Conservation (phyloP, 257 asterid species). For the Scutellaria barbata region DNA sequence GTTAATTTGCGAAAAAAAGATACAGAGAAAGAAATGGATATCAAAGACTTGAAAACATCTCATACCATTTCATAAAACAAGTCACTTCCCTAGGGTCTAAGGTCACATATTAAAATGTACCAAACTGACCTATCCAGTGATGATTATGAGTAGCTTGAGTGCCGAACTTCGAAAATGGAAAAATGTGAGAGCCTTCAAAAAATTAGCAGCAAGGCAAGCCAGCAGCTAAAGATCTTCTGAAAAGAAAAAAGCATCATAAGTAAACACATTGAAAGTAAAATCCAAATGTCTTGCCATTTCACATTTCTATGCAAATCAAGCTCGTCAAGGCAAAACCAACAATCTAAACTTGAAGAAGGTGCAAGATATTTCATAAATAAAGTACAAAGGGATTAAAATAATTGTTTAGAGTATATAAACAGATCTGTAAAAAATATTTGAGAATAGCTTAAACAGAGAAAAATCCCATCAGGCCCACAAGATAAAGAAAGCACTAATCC, state of each 20-base stretch:
- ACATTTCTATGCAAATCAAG: constrained; percentile 34
- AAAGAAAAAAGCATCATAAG: constrained; percentile 22
- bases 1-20: background rate
- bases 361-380: constrained; percentile 17
- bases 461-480: constrained; percentile 56
- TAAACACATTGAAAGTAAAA: constrained; percentile 24
- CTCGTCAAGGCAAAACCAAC: background rate
- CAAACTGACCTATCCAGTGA: background rate
- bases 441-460: constrained; percentile 35
- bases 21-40: background rate
- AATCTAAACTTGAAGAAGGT: constrained; percentile 23
- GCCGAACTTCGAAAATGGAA: background rate
- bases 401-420: constrained; percentile 37
- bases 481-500: constrained; percentile 31
- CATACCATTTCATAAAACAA: constrained; percentile 29
- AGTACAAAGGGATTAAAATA: constrained; percentile 31
- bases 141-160: constrained; percentile 8
- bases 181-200: constrained; percentile 12
- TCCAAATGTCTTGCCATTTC: constrained; percentile 18
- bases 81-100: background rate
- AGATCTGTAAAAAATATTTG: constrained; percentile 30
- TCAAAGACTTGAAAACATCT: constrained; percentile 4
- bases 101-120: constrained; percentile 4
- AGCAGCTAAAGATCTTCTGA: constrained; percentile 32
- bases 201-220: constrained; percentile 33